Base-by-base conservation (phyloP, 352 stramenopile genomes). In the Globisporangium parvum region DNA sequence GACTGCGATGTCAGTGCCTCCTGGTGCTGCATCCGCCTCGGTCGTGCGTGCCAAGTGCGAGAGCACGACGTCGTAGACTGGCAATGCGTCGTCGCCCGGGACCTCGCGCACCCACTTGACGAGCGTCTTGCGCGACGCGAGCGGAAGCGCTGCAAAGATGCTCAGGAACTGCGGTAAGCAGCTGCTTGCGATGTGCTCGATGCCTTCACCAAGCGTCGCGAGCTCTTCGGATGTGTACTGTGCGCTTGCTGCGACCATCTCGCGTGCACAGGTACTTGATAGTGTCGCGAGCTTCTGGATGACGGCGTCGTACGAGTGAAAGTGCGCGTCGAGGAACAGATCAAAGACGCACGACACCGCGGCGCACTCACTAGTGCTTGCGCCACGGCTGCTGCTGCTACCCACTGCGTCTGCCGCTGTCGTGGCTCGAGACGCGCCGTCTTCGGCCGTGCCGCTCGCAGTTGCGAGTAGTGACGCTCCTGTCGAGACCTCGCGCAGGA, bases 201-300 rank as follows among this genome's bases (percentile, higher is more conserved):
- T 58, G 1, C 72, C 71, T 48, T 81, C 70, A 3, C 65, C 72
- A 0, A 87, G 46, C 11, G 71, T 39, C 0, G 55, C 45, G 0
- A 87, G 60, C 20, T 85, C 71, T 4, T 77, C 64, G 5, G 55
- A 26, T 0, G 59, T 65, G 33, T 77, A 70, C 14, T 54, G 53
- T 8, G 26, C 51, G n/a, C 77, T 62, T 0, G 53, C 55, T 15
- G 62, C 53, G 46, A 85, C 53, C 20, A 86, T 39, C 31, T 63
- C 35, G 0, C 56, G 55, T 0, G 59, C 50, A 31, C 63, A 60
- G 10, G 70, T 50, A 6, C 17, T 59, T 0, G 67, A 51, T 20
- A 87, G 56, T 14, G 46, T 60, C 12, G 56, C 66, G 18, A 89
- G 33, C 18, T 85, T 87, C 10, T 70, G 68, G 39, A 87, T 70